phyloP scores from a whole-genome alignment of 139 green algal genomes.

The Chara braunii region DNA sequence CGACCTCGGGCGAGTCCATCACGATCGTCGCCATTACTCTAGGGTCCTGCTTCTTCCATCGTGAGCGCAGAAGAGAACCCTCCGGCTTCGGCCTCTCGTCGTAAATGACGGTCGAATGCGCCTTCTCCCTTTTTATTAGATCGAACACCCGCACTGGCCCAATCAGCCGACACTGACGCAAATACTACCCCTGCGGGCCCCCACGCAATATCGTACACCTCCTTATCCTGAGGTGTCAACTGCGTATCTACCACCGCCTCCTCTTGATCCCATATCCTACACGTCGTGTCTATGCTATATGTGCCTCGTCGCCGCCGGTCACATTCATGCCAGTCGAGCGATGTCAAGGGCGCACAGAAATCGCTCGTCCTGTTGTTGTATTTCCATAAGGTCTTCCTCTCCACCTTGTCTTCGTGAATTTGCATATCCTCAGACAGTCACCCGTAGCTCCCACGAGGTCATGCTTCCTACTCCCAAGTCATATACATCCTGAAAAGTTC shows the following conservation, averaged over 20 bases:
- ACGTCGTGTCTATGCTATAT: conserved; percentile 88
- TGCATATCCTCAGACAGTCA: conserved; percentile 85
- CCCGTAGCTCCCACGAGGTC: conserved; percentile 86
- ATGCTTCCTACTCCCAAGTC: conserved; percentile 47
- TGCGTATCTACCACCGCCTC: conserved; percentile 74
- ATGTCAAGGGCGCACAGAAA: conserved; percentile 86
- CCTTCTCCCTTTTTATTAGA: conserved; percentile 88
- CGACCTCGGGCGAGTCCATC: conserved; percentile 69
- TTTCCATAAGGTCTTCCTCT: conserved; percentile 71
- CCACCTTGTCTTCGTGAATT: conserved; percentile 61
- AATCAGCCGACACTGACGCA: conserved; percentile 84
- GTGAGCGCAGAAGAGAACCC: conserved; percentile 79
- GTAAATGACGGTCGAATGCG: conserved; percentile 97
- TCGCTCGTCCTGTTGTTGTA: conserved; percentile 67
- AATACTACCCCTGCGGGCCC: conserved; percentile 86
- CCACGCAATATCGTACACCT: conserved; percentile 97
- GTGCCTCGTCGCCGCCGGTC: conserved; percentile 78
- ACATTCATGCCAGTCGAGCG: conserved; percentile 95
- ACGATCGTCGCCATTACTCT: conserved; percentile 87
- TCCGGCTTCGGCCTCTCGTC: conserved; percentile 66
- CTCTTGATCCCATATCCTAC: conserved; percentile 96
- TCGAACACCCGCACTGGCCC: conserved; percentile 93
- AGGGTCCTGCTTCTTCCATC: conserved; percentile 95
- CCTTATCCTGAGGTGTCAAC: conserved; percentile 86
- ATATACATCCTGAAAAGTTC: no score